Conservation (phyloP, 768 basidiomycete genomes). For the Suillus fuscotomentosus region DNA sequence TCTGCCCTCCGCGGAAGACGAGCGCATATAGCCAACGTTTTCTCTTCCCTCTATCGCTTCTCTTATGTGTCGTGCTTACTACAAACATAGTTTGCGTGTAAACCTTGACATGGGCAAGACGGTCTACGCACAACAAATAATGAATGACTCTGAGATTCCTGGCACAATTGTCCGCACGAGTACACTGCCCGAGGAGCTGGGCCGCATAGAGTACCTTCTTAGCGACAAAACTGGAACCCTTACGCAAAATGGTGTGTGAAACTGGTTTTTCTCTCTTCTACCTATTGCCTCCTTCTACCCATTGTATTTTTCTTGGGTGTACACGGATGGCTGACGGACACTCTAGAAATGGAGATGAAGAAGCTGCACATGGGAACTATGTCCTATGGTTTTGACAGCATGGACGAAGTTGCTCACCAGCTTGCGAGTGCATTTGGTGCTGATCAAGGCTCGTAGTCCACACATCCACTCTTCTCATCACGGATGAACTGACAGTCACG, state of each 20-base stretch:
- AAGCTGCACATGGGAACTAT: slow-evolving; percentile 99
- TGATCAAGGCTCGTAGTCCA: slow-evolving; percentile 45
- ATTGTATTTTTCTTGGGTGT: neutral
- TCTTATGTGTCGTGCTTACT: neutral
- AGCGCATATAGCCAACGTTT: neutral
- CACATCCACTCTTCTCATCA: neutral
- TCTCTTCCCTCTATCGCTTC: slow-evolving; percentile 3
- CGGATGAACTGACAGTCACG: neutral
- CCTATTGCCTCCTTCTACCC: neutral
- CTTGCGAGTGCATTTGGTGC: slow-evolving; percentile 81
- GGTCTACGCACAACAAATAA: slow-evolving; percentile 93
- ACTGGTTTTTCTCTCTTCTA: neutral
- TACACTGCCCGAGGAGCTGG: slow-evolving; percentile 94
- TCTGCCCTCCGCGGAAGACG: slow-evolving; percentile 4
- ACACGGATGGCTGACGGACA: neutral
- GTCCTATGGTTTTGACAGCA: slow-evolving; percentile 95
- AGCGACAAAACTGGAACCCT: slow-evolving; percentile 98
- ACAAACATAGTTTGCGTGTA: slow-evolving; percentile 76
- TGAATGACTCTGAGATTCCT: slow-evolving; percentile 90
- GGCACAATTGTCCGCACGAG: slow-evolving; percentile 96
- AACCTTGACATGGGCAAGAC: slow-evolving; percentile 99
- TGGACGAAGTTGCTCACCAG: slow-evolving; percentile 97
- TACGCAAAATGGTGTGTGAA: slow-evolving; percentile 85
- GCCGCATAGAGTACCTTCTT: slow-evolving; percentile 91
- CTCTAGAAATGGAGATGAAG: slow-evolving; percentile 97